phyloP scores from a whole-genome alignment of 768 basidiomycete genomes.

The Hygrocybe punicea region DNA sequence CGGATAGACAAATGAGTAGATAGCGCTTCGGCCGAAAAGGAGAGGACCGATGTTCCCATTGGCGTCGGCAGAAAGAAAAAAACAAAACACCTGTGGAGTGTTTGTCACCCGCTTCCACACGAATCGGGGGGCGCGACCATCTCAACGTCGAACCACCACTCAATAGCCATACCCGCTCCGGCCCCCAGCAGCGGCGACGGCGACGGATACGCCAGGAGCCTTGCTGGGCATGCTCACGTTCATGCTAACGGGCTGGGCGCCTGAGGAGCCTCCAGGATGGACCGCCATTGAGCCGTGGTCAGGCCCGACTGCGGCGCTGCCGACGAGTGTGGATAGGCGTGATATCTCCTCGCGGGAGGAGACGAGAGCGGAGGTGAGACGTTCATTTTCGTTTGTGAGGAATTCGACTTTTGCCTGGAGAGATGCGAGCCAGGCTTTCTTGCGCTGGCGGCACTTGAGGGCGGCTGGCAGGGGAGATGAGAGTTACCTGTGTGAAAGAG shows the following conservation, averaged over 20 bases:
- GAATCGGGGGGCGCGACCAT: no score
- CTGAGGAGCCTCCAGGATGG: conserved; percentile 19
- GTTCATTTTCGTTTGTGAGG: conserved; percentile 91
- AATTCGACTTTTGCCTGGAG: conserved; percentile 93
- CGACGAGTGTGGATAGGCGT: conserved; percentile 70
- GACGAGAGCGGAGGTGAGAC: conserved; percentile 80
- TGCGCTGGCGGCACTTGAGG: conserved; percentile 97
- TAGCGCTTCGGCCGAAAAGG: no score
- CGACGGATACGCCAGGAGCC: background rate
- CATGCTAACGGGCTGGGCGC: conserved; percentile 46
- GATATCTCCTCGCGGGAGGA: conserved; percentile 90
- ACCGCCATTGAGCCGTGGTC: conserved; percentile 27
- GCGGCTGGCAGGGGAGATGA: conserved; percentile 58
- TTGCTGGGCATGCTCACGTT: conserved; percentile 37
- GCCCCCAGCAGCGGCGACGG: conserved; percentile 2
- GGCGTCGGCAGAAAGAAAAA: no score
- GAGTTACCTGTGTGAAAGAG: background rate
- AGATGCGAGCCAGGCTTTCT: conserved; percentile 94
- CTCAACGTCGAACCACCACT: background rate
- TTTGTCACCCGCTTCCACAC: no score
- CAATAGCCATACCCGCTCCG: conserved; percentile 14
- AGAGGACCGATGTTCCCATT: no score
- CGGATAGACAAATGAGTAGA: no score
- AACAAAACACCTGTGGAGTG: no score
- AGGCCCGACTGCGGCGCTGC: conserved; percentile 54